Evolutionary conservation across 78 protist genomes (phyloP).

Genomic region (Dictyostelium firmibasis): DNA sequence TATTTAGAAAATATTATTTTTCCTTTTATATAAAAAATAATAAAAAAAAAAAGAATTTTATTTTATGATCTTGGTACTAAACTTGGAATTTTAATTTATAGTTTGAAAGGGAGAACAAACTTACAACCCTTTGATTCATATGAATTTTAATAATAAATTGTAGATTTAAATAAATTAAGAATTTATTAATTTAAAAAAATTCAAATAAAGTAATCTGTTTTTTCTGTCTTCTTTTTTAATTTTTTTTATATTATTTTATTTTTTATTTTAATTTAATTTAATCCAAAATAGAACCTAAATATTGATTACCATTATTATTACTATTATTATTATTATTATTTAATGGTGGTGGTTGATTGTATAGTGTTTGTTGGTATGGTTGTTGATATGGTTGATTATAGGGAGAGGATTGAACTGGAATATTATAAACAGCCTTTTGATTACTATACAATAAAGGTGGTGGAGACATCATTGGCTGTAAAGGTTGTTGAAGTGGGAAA

Average conservation of each 20-base stretch:
- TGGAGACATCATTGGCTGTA: constrained; percentile 13
- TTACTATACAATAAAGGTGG: not conserved
- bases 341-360: not conserved
- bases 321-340: not conserved
- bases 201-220: not conserved
- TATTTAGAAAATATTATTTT: not conserved
- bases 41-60: not conserved
- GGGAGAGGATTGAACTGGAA: not conserved
- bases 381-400: not conserved
- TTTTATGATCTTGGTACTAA: not conserved
- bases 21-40: not conserved
- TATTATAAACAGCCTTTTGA: not conserved
- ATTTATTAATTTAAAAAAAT: not conserved
- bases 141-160: not conserved
- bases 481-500: not conserved
- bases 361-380: not conserved
- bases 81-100: not conserved
- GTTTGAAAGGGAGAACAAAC: not conserved
- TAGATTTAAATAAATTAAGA: not conserved
- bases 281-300: not conserved
- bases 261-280: not conserved
- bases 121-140: not conserved
- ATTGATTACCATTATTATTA: not conserved
- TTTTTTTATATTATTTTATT: not conserved
- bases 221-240: not conserved